Evolutionary conservation across 306 rosid genomes (phyloP).

Genomic region (Oemleria cerasiformis): DNA sequence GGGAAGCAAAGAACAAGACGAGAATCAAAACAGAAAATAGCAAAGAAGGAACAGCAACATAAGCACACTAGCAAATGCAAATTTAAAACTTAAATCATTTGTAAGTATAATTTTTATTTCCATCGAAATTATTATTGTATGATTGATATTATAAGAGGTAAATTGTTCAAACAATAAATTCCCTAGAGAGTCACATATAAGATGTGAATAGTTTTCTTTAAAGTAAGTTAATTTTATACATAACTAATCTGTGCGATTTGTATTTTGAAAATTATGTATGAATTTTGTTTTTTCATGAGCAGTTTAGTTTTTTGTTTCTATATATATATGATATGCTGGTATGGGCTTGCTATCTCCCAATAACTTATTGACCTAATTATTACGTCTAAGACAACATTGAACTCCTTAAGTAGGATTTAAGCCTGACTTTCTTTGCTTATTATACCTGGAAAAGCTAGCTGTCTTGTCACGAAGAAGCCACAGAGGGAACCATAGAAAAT

Average conservation of each 20-base stretch:
- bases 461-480: too few species aligned
- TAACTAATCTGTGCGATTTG: constrained; percentile 31
- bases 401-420: not conserved
- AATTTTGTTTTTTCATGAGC: constrained; percentile 4
- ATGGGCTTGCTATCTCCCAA: not conserved
- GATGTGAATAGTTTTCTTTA: constrained; percentile 36
- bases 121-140: too few species aligned
- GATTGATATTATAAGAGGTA: constrained; percentile 25
- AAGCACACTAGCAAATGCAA: too few species aligned
- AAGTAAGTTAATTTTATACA: constrained; percentile 17
- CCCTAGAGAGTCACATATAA: constrained; percentile 21
- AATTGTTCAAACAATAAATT: constrained; percentile 30
- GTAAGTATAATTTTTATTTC: too few species aligned
- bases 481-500: too few species aligned
- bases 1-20: too few species aligned
- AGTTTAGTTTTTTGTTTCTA: constrained; percentile 5
- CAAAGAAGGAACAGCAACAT: too few species aligned
- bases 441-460: too few species aligned
- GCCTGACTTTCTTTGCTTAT: not conserved
- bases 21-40: too few species aligned
- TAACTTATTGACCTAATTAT: constrained; percentile 4
- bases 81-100: too few species aligned
- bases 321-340: constrained; percentile 4
- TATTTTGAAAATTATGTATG: constrained; percentile 21
- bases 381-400: not conserved